Percentiles rank a stretch among this genome's conserved stretches.
These are phyloP conservation scores for Raphanus raphanistrum DNA, from an alignment of 345 rosid species.

Conservation along the genomic window DNA sequence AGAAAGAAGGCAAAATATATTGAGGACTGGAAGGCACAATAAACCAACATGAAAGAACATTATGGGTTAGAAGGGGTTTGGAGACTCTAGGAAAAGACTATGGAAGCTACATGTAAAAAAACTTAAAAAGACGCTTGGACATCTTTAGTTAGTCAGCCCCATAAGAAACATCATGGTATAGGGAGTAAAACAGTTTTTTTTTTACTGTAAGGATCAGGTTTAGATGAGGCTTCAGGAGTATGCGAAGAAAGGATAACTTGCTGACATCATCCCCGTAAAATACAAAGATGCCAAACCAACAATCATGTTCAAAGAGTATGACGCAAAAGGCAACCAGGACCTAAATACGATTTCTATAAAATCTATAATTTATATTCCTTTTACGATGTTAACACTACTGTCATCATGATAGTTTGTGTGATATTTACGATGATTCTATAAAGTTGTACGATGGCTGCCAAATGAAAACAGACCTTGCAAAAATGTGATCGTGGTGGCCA, in stretches of 20 bases:
- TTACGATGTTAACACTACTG: not conserved
- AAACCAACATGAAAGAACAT: constrained; percentile 39
- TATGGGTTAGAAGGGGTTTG: constrained; percentile 39
- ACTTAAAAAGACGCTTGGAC: constrained; percentile 29
- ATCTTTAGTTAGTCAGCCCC: constrained; percentile 32
- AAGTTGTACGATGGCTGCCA: not conserved
- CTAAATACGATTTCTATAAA: constrained; percentile 10
- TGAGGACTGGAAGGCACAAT: constrained; percentile 29
- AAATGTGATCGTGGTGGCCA: not conserved
- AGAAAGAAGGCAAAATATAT: constrained; percentile 43
- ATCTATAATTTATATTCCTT: not conserved
- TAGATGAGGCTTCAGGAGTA: constrained; percentile 42
- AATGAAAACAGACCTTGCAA: not conserved
- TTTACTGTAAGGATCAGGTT: constrained; percentile 33
- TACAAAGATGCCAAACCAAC: constrained; percentile 14
- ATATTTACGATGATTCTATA: not conserved
- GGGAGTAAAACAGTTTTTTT: constrained; percentile 31
- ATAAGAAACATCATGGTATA: constrained; percentile 24
- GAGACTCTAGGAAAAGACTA: constrained; percentile 39
- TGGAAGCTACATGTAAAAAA: constrained; percentile 38
- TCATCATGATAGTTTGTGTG: not conserved
- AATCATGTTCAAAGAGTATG: not conserved
- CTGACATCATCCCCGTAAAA: constrained; percentile 61
- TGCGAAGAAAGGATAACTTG: constrained; percentile 40
- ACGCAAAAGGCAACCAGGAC: constrained; percentile 35